phyloP scores from a whole-genome alignment of 331 rosid species.

The Spiraea crenata region DNA sequence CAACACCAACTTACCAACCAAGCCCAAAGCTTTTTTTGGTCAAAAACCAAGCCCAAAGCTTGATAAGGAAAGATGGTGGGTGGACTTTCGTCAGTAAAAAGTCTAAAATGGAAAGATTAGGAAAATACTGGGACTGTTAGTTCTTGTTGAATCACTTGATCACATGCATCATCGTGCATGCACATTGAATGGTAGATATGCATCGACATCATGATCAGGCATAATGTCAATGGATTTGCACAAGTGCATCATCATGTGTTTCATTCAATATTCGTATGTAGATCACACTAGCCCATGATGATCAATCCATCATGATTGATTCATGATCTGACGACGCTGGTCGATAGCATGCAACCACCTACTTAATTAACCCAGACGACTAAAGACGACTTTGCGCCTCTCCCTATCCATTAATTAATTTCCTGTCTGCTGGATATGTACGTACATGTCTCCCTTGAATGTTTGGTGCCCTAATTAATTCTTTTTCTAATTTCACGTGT shows the following conservation, averaged over 20 bases:
- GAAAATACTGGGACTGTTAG: background rate
- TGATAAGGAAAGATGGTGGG: no score
- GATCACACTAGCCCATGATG: no score
- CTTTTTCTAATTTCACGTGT: background rate
- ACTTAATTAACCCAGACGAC: background rate
- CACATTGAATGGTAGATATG: slow-evolving; percentile 1
- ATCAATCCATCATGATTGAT: background rate
- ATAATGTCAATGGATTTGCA: background rate
- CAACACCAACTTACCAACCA: no score
- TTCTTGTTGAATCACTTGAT: background rate
- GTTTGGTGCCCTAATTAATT: background rate
- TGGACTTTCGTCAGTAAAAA: no score
- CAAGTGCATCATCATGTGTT: background rate
- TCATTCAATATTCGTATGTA: no score
- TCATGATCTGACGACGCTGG: background rate
- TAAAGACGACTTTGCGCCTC: background rate
- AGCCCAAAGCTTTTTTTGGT: no score
- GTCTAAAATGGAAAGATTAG: background rate
- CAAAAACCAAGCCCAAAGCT: no score
- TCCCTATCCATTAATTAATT: background rate
- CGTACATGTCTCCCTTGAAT: background rate
- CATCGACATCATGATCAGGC: background rate
- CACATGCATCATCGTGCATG: background rate
- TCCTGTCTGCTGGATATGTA: background rate
- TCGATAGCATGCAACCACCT: background rate